Base-by-base conservation (phyloP, 257 asterid genomes). In the Solanum chiquidenum region DNA sequence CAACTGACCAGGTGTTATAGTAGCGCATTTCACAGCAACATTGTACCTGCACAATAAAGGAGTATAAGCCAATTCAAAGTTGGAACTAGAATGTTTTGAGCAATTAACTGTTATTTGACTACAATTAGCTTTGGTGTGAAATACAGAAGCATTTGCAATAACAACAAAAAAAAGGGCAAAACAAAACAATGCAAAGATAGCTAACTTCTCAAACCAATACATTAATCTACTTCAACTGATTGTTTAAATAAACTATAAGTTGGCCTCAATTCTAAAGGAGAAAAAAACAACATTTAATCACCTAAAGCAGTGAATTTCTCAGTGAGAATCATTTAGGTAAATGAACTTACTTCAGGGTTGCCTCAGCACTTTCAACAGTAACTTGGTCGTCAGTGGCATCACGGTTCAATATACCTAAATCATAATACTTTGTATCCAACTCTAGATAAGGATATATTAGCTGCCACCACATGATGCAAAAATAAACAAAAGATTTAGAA, bases 21-120 rank as follows among this genome's bases (percentile, higher is more conserved):
- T 96, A 92, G 99, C 99, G 88, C 99, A 96, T 90, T 96, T 96
- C 89, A 96, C 91, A 76, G 98, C 99, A 89, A 95, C 98, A 88
- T 96, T 96, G 89, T 95, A 94, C 96, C 99, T 96, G 91, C 86
- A 91, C 71, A 37, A 76, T 76, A 86, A 44, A 86, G 37, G 31
- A 82, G 42, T 49, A 49, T 14, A 82, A 82, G 60, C 69, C 85
- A 82, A 49, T 29, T 27, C 85, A 27, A 3, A 18, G 3, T 27
- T 18, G 85, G 16, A 82, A 82, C 69, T 29, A 29, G 42, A 82
- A 82, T 46, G 4, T 29, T 29, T 82, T 82, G 85, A 49, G 85
- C 40, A 82, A 80, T 46, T 49, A 80, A 29, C 20, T 46, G 29
- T 20, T 18, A 5, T 49, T 27, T 49, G 29, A 52, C 69, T 49